phyloP scores from a whole-genome alignment of 305 asterid species.

The Lippia alba region DNA sequence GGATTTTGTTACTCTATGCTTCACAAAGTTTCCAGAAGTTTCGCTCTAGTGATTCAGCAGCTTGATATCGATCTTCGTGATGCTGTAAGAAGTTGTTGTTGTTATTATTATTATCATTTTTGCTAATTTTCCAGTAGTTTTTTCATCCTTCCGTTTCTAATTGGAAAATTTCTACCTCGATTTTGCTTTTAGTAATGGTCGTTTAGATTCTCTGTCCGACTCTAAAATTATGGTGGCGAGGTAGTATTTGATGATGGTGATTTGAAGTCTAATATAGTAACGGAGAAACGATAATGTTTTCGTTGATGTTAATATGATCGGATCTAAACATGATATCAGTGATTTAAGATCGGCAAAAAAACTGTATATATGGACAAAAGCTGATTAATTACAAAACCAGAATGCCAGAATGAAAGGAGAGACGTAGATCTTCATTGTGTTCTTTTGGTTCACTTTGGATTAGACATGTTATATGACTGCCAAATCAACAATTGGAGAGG shows the following conservation, averaged over 20 bases:
- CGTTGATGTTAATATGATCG: not conserved
- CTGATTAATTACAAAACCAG: not conserved
- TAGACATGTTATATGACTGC: not conserved
- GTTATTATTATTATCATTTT: not conserved
- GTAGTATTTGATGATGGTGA: not conserved
- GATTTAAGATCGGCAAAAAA: not conserved
- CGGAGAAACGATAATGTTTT: not conserved
- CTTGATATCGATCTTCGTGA: constrained; percentile 91
- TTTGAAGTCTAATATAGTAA: not conserved
- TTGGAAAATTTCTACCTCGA: not conserved
- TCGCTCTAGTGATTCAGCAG: constrained; percentile 89
- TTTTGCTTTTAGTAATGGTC: constrained; percentile 22
- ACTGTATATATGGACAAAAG: not conserved
- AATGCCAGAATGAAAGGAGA: not conserved
- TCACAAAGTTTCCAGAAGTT: constrained; percentile 91
- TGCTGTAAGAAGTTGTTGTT: constrained; percentile 75
- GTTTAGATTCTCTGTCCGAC: constrained; percentile 17
- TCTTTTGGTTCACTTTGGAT: not conserved
- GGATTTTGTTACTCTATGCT: constrained; percentile 93
- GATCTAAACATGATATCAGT: not conserved
- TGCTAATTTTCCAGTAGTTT: not conserved
- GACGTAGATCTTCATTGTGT: not conserved
- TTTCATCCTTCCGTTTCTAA: constrained; percentile 1
- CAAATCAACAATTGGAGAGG: not conserved
- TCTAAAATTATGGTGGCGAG: not conserved